Percentiles rank a stretch among this genome's conserved stretches.
Conservation (phyloP, 805 yeast genomes). For the Yamadazyma insecticola region DNA sequence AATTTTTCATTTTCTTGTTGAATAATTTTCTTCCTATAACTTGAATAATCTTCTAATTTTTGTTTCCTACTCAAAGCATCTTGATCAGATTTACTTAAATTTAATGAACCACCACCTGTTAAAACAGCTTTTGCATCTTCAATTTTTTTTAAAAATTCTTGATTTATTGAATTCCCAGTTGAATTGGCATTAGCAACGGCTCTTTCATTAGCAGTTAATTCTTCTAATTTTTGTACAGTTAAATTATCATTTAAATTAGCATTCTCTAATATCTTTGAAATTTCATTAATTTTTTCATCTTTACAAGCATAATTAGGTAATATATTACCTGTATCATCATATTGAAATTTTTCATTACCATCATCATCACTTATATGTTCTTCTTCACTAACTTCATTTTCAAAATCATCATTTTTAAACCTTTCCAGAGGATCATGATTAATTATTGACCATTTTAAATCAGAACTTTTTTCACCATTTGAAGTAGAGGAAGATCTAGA, state of each 20-base stretch:
- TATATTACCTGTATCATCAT: conserved; percentile 55
- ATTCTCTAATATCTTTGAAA: conserved; percentile 30
- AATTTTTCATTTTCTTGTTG: conserved; percentile 46
- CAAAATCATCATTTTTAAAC: conserved; percentile 21
- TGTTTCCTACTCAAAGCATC: conserved; percentile 45
- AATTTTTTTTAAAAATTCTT: conserved; percentile 27
- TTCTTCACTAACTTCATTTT: conserved; percentile 47
- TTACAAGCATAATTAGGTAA: conserved; percentile 53
- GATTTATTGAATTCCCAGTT: conserved; percentile 33
- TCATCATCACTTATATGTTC: conserved; percentile 59
- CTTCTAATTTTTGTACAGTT: conserved; percentile 49
- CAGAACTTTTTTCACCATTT: conserved; percentile 37
- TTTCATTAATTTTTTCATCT: conserved; percentile 37
- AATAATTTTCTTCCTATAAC: conserved; percentile 55
- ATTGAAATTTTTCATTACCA: conserved; percentile 52
- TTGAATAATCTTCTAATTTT: conserved; percentile 53
- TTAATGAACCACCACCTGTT: conserved; percentile 39
- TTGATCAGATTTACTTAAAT: conserved; percentile 41
- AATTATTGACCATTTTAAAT: conserved; percentile 60
- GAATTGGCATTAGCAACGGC: conserved; percentile 55
- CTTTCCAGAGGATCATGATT: conserved; percentile 74
- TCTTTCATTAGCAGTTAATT: conserved; percentile 53
- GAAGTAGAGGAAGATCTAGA: conserved; percentile 32
- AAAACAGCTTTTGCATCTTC: conserved; percentile 35
- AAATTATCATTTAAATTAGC: conserved; percentile 41